Base-by-base conservation (phyloP, 768 basidiomycete genomes). In the Mycena amicta region DNA sequence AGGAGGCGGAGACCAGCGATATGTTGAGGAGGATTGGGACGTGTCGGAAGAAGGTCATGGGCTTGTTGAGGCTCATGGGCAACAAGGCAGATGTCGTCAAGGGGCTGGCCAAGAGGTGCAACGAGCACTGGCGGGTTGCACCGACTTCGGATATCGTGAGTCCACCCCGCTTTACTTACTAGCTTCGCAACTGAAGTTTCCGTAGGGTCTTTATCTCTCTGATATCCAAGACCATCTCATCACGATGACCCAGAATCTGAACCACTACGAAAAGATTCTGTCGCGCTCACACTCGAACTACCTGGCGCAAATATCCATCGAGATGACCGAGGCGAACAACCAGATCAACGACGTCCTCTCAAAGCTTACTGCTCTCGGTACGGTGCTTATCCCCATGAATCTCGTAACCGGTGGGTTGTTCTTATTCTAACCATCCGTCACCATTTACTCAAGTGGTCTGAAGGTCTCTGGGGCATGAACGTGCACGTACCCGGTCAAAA, bases 81-180 rank as follows among this genome's bases (percentile, higher is more conserved):
- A 98, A 97, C 75, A 99, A 99, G 78, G 97, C 97, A 53, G 97
- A 99, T 71, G 97, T 99, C 62, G 97, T 99, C 63, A 99, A 99
- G 72, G 97, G 97, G 11, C 78, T 98, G 43, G 97, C 97, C 23
- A 99, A 99, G 76, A 80, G 96, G 63, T 98, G 96, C 72, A 97
- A 98, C 69, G 96, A 98, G 75, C 94, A 98, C 68, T 98, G 96
- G 97, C 87, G 93, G 59, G 92, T 98, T 13, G 96, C 97, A 11
- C 97, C 97, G 0, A 98, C 96, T 54, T 93, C 92, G 6, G 97
- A 99, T 70, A 98, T 99, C 62, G 94, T 93, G 64, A 67, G 83
- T 75, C 39, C 43, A 18, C 22, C 22, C 41, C 49, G 12, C 39
- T 1, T 53, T 37, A 18, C 29, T 37, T 11, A 50, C 11, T 40